A percentile compares a stretch with the other conserved stretches of the same genome.
These are phyloP conservation scores for Alectoria sarmentosa DNA, from an alignment of 495 filamentous ascomycete genomes.

Conservation along the genomic window DNA sequence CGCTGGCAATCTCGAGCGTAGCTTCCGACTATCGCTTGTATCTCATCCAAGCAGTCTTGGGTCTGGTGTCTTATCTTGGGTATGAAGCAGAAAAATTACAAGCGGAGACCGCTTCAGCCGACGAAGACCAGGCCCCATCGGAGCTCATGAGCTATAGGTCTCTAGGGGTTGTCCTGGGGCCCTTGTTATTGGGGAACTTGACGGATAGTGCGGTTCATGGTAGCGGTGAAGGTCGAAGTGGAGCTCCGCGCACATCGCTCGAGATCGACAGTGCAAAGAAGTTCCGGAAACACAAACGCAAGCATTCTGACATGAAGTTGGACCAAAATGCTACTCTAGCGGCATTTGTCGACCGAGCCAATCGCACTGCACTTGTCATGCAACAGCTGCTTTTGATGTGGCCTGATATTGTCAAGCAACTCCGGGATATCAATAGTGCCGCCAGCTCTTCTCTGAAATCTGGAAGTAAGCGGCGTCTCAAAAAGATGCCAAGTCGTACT, in stretches of 20 bases:
- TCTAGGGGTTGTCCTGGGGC: conserved; percentile 58
- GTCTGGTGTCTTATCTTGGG: conserved; percentile 51
- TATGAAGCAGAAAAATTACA: conserved; percentile 37
- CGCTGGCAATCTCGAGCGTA: conserved; percentile 52
- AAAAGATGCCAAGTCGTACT: conserved; percentile 4
- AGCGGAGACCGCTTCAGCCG: conserved; percentile 23
- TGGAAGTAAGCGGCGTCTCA: conserved; percentile 2
- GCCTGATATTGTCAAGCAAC: conserved; percentile 50
- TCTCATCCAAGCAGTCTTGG: conserved; percentile 60
- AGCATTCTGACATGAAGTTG: conserved; percentile 17
- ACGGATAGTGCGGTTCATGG: conserved; percentile 36
- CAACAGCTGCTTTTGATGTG: conserved; percentile 55
- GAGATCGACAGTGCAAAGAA: conserved; percentile 33
- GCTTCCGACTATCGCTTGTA: conserved; percentile 51
- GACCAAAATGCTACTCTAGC: conserved; percentile 18
- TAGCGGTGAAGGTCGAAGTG: conserved; percentile 34
- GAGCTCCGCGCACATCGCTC: conserved; percentile 31
- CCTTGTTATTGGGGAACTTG: conserved; percentile 53
- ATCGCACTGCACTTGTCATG: conserved; percentile 45
- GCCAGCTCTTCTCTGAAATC: not conserved
- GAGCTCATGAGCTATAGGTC: conserved; percentile 55
- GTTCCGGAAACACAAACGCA: conserved; percentile 25
- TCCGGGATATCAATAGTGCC: conserved; percentile 17
- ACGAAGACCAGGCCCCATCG: conserved; percentile 26
- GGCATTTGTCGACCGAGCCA: conserved; percentile 39